Base-by-base conservation (phyloP, 257 asterid species). In the Craterostigma plantagineum region DNA sequence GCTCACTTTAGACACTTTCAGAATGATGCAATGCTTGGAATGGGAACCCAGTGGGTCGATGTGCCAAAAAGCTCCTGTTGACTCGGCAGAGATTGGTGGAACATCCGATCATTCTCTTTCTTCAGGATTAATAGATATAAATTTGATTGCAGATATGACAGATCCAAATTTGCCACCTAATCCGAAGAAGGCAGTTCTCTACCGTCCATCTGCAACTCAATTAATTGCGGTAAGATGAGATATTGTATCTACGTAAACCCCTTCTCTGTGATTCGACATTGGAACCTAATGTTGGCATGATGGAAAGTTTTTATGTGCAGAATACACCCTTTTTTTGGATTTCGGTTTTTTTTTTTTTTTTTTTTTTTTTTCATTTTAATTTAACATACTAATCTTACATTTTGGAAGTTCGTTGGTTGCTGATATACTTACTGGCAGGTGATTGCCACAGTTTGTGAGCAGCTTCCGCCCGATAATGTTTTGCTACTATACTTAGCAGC, bases 91-190 rank as follows among this genome's bases (percentile, higher is more conserved):
- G 43, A 83, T 76, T 53, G 92, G 83, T 35, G 59, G 47, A 30
- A 41, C 55, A 41, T 70, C 62, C 18, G 97, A 82, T 62, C 70
- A 79, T 27, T 79, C 98, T 45, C 65, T 72, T 17, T 63, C 93
- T 46, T 82, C 98, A n/a, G 98, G 95, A 56, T 56, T 76, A 66
- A 87, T 82, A 55, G 91, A 82, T 57, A 60, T 87, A 49, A 79
- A 72, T 59, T 53, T 83, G 77, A 64, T 65, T 37, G 95, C 91
- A 42, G 98, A 82, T 57, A 72, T 83, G 85, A 63, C 82, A 16
- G 95, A 87, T 75, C 90, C 98, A 53, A 73, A 71, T 65, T 64
- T 87, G 60, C 98, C 98, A 17, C 92, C 95, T 48, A 87, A 87
- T 67, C 93, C 98, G 14, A 82, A 69, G 59, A 87, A 87, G 66